These are phyloP conservation scores for Nicotiana attenuata DNA, from an alignment of 257 asterid genomes.

Conservation along the genomic window DNA sequence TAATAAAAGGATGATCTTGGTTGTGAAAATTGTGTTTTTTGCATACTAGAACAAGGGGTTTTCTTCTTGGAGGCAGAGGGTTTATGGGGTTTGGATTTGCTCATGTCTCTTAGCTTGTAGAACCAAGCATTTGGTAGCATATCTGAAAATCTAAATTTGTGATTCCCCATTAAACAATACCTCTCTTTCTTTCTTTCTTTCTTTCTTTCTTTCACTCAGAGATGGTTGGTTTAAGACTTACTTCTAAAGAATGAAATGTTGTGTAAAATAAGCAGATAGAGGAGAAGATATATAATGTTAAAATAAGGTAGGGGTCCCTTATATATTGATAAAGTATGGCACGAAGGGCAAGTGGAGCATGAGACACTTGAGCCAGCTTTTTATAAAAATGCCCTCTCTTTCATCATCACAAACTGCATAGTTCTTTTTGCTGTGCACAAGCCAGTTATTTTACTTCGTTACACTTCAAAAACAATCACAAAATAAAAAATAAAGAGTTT, in stretches of 20 bases:
- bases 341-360: not conserved
- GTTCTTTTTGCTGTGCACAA: no score
- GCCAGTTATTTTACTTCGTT: no score
- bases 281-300: not conserved
- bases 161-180: slow-evolving; percentile 53
- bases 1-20: slow-evolving; percentile 48
- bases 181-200: not conserved
- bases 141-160: slow-evolving; percentile 65
- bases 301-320: not conserved
- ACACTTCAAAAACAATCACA: no score
- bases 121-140: slow-evolving; percentile 98
- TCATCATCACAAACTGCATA: no score
- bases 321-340: not conserved
- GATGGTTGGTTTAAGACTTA: not conserved
- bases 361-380: not conserved
- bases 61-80: slow-evolving; percentile 30
- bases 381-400: no score
- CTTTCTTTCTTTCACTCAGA: not conserved
- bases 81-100: slow-evolving; percentile 37
- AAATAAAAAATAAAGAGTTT: no score
- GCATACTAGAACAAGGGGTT: slow-evolving; percentile 15
- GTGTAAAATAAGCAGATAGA: not conserved
- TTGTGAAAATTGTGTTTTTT: slow-evolving; percentile 20
- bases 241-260: not conserved
- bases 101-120: slow-evolving; percentile 88